A percentile compares a stretch with the other conserved stretches of the same genome.
phyloP scores from a whole-genome alignment of 2,329 filamentous ascomycete genomes.

The Clarireedia homoeocarpa region DNA sequence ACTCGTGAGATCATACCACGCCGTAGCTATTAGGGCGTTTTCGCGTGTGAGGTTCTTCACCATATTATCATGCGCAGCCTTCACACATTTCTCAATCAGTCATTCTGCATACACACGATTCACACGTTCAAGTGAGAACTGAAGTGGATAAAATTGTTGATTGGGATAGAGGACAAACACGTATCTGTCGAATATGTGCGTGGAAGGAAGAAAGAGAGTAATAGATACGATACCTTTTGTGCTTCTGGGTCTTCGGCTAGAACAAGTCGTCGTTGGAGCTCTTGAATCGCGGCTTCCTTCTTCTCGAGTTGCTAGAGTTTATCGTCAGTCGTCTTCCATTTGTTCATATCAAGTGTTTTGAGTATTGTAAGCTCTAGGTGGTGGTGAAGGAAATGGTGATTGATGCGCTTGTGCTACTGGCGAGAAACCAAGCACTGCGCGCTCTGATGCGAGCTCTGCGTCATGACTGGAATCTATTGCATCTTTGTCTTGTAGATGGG shows the following conservation, averaged over 20 bases:
- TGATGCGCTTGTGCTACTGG: slow-evolving; percentile 9
- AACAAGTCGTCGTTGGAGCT: slow-evolving; percentile 24
- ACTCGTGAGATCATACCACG: slow-evolving; percentile 77
- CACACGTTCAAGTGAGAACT: slow-evolving; percentile 3
- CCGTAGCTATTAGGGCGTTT: slow-evolving; percentile 70
- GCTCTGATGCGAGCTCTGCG: slow-evolving; percentile 2
- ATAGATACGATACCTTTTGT: slow-evolving; percentile 25
- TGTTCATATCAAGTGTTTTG: not conserved
- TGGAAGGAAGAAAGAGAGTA: slow-evolving; percentile 10
- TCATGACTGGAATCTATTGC: not conserved
- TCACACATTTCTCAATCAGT: slow-evolving; percentile 12
- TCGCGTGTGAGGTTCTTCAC: slow-evolving; percentile 62
- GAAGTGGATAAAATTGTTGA: not conserved
- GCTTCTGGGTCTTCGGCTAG: slow-evolving; percentile 23
- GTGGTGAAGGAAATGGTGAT: not conserved
- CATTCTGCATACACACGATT: slow-evolving; percentile 9
- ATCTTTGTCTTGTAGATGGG: too few species aligned
- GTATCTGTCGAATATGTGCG: slow-evolving; percentile 5
- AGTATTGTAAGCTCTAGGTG: not conserved
- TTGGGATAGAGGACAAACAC: slow-evolving; percentile 1
- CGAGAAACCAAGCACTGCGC: slow-evolving; percentile 1
- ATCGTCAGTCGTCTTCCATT: slow-evolving; percentile 17
- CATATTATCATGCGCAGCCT: slow-evolving; percentile 27
- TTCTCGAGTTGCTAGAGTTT: slow-evolving; percentile 22
- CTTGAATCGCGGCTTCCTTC: slow-evolving; percentile 22